Conservation (phyloP, 2,329 filamentous ascomycete genomes). For the Clarireedia sp. region DNA sequence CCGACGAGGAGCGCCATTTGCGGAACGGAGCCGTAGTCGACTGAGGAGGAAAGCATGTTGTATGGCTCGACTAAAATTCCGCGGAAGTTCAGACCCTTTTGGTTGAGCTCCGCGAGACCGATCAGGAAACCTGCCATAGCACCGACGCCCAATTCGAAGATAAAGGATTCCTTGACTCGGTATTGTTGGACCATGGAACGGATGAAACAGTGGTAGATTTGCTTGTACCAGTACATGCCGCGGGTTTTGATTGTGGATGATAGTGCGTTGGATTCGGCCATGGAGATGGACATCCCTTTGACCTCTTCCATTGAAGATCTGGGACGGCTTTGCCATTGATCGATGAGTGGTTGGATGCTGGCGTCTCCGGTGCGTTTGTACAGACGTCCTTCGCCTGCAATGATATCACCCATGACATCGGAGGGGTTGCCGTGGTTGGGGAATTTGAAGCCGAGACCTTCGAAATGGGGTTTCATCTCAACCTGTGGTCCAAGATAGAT, state of each 20-base stretch:
- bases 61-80: slow-evolving; percentile 45
- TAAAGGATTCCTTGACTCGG: slow-evolving; percentile 42
- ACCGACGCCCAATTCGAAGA: slow-evolving; percentile 46
- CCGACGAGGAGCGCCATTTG: slow-evolving; percentile 45
- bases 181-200: slow-evolving; percentile 51
- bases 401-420: slow-evolving; percentile 53
- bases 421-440: slow-evolving; percentile 43
- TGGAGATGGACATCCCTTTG: slow-evolving; percentile 18
- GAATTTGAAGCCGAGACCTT: slow-evolving; percentile 44
- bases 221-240: slow-evolving; percentile 40
- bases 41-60: slow-evolving; percentile 41
- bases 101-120: slow-evolving; percentile 43
- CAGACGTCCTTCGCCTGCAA: slow-evolving; percentile 46
- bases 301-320: not conserved
- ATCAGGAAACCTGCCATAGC: slow-evolving; percentile 45
- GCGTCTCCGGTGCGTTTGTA: slow-evolving; percentile 42
- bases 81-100: slow-evolving; percentile 44
- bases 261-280: slow-evolving; percentile 35
- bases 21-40: slow-evolving; percentile 42
- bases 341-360: slow-evolving; percentile 41
- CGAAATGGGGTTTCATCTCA: slow-evolving; percentile 42
- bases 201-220: slow-evolving; percentile 44
- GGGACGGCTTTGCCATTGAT: slow-evolving; percentile 35
- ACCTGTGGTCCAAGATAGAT: slow-evolving; percentile 45
- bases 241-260: slow-evolving; percentile 40